A percentile compares a stretch with the other conserved stretches of the same genome.
Evolutionary conservation across 768 basidiomycete genomes (phyloP).

Genomic region (Clavaria fumosa): DNA sequence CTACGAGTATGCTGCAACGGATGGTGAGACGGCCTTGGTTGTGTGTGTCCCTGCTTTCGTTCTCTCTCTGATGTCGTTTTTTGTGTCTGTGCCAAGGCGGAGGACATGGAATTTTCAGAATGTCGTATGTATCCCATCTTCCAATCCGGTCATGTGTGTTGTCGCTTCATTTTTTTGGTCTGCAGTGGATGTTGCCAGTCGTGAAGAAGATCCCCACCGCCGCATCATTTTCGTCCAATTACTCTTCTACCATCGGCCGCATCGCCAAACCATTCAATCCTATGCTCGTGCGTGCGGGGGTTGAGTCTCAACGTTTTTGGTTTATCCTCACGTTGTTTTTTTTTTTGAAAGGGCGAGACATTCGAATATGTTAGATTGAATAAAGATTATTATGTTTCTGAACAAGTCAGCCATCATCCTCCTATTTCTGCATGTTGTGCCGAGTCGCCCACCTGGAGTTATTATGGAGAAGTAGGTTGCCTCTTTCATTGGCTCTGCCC

Average conservation of each 20-base stretch:
- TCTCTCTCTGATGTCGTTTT: too few relatives aligned
- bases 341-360: conserved; percentile 53
- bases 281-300: conserved; percentile 69
- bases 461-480: conserved; percentile 62
- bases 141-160: conserved; percentile 2
- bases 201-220: conserved; percentile 59
- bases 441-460: conserved; percentile 79
- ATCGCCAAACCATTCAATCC: conserved; percentile 98
- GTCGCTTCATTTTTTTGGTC: conserved; percentile 5
- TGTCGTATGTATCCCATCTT: conserved; percentile 57
- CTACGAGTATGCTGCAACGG: conserved; percentile 91
- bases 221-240: conserved; percentile 91
- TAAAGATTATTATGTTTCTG: conserved; percentile 84
- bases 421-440: conserved; percentile 95
- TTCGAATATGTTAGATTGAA: conserved; percentile 87
- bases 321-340: conserved; percentile 1
- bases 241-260: conserved; percentile 88
- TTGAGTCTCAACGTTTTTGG: too few relatives aligned
- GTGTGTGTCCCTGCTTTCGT: background rate
- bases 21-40: conserved; percentile 38
- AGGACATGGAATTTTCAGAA: conserved; percentile 96
- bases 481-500: background rate
- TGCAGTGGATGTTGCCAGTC: conserved; percentile 74
- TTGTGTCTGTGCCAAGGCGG: conserved; percentile 32
- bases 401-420: conserved; percentile 96